Conservation (phyloP, 2,329 filamentous ascomycete genomes). For the Zymoseptoria crescenta region DNA sequence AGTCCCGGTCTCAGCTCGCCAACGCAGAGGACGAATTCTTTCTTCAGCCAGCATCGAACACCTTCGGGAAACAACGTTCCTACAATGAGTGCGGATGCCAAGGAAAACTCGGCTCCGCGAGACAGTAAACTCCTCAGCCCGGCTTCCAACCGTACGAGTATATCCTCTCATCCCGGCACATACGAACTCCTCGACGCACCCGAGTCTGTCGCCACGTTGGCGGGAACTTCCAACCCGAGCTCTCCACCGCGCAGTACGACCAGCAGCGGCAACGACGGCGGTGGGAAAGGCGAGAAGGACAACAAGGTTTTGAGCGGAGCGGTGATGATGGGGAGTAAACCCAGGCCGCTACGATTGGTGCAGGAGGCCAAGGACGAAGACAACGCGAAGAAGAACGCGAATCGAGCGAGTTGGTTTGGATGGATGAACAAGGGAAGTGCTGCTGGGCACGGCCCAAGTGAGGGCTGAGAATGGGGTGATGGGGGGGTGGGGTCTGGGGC, state of each 20-base stretch:
- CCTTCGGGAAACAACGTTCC: constrained; percentile 41
- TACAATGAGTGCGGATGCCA: constrained; percentile 21
- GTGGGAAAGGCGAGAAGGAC: constrained; percentile 18
- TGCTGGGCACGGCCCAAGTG: background rate
- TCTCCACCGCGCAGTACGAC: constrained; percentile 53
- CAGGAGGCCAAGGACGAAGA: constrained; percentile 54
- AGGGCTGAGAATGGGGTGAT: background rate
- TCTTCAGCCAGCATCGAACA: constrained; percentile 42
- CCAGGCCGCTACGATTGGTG: constrained; percentile 77
- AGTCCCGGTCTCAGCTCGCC: constrained; percentile 51
- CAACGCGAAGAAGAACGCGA: constrained; percentile 37
- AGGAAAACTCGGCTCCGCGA: constrained; percentile 16
- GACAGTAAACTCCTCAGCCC: constrained; percentile 25
- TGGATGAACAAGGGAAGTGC: constrained; percentile 35
- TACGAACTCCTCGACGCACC: constrained; percentile 4
- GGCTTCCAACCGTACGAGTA: constrained; percentile 17
- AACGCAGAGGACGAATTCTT: constrained; percentile 47
- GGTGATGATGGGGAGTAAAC: constrained; percentile 56
- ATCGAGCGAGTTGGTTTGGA: constrained; percentile 42
- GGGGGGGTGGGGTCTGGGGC: background rate
- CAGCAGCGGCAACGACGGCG: constrained; percentile 17
- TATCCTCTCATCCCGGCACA: constrained; percentile 15
- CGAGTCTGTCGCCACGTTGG: constrained; percentile 22
- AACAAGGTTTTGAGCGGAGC: constrained; percentile 25
- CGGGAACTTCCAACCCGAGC: constrained; percentile 38